Evolutionary conservation across 1,284 basidiomycete genomes (phyloP).

Genomic region (Sporisorium reilianum): DNA sequence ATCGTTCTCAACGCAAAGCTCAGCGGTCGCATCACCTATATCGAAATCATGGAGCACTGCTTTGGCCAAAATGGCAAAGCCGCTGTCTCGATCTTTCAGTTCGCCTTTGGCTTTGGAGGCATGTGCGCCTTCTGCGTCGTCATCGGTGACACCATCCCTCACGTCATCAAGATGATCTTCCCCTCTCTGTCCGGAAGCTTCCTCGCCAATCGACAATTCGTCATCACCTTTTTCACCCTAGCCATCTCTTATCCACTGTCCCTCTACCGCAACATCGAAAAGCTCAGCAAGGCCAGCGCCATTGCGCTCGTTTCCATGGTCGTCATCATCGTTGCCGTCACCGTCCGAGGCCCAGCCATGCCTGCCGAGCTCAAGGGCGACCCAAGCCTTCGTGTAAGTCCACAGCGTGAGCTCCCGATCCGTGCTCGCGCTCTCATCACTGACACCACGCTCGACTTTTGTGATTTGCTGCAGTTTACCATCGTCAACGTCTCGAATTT

Average conservation of each 20-base stretch:
- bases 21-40: constrained; percentile 90
- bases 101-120: constrained; percentile 96
- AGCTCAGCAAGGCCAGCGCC: constrained; percentile 89
- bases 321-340: constrained; percentile 88
- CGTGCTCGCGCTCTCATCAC: not conserved
- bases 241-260: constrained; percentile 87
- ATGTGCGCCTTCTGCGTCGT: constrained; percentile 70
- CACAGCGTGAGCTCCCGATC: not conserved
- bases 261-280: constrained; percentile 96
- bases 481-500: constrained; percentile 80
- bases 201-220: constrained; percentile 85
- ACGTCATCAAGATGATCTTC: constrained; percentile 86
- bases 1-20: constrained; percentile 93
- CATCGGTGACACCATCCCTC: constrained; percentile 92
- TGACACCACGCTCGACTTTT: not conserved
- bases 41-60: constrained; percentile 94
- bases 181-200: constrained; percentile 82
- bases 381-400: constrained; percentile 53
- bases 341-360: constrained; percentile 87
- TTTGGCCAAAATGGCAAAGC: constrained; percentile 79
- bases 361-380: constrained; percentile 81
- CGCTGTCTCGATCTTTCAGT: constrained; percentile 96
- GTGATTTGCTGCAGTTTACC: constrained; percentile 74
- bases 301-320: constrained; percentile 85
- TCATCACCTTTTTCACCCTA: constrained; percentile 75